Evolutionary conservation across 306 rosid species (phyloP), one percentile per base, ranked within the genome.

Genomic region (Senna tora): DNA sequence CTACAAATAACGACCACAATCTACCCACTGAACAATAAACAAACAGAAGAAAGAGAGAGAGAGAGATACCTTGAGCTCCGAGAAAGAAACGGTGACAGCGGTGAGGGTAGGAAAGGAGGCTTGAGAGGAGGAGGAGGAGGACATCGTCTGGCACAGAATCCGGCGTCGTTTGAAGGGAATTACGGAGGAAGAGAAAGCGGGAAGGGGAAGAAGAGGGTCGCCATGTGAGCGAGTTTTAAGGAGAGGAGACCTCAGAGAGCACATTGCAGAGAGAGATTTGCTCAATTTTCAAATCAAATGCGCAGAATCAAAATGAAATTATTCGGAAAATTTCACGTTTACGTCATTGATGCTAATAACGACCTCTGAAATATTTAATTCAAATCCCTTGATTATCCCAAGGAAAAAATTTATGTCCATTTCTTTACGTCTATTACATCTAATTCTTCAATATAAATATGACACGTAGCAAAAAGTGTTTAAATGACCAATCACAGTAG

Each of bases 81-180:
- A 77, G 85, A 80, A 89, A 11, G 97, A 79, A 65, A 94, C 79
- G 81, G 92, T 73, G 78, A 86, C 83, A 0, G 92, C 78, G 57
- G 84, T 58, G 79, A 81, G 33, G 5, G 85, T 82, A 63, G 94
- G 93, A 51, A 77, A 60, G 59, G 77, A 17, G 73, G 83, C 54
- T n/a, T 52, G 69, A 13, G 83, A 58, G 36, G 84, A 69, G n/a
- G 83, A 58, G 36, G 84, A 69, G 57, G 14, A 25, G 54, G 86
- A 65, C 97, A 82, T 86, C 39, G 49, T 52, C 47, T 43, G 81
- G 59, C 56, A 68, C 34, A 62, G 25, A 65, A 72, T 59, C 39
- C 9, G 87, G 79, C 61, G 58, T 74, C 76, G 80, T 74, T 58
- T 73, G 77, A 22, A 38, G n/a, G 28, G 45, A 17, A 36, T 8